These are phyloP conservation scores for Tetrahymena elliotti DNA, from an alignment of 73 alveolate species.

Conservation along the genomic window DNA sequence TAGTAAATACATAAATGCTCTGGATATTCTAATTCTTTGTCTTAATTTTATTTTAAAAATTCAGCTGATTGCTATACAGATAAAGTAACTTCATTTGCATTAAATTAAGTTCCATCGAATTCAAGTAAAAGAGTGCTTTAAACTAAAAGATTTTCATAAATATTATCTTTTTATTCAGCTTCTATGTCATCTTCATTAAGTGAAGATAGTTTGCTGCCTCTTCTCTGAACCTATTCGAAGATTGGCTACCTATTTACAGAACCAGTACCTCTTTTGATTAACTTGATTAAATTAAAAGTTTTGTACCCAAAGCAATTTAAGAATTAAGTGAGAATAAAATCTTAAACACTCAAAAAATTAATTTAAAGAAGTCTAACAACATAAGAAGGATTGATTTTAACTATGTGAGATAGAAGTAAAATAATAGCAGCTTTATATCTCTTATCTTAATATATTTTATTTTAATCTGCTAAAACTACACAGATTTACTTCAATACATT, in stretches of 20 bases:
- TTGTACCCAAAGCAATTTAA: not conserved
- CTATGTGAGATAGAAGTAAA: not conserved
- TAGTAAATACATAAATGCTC: not conserved
- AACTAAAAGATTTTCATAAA: not conserved
- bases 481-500: not conserved
- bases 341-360: not conserved
- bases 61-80: not conserved
- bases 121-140: not conserved
- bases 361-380: not conserved
- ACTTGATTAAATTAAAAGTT: not conserved
- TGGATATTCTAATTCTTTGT: not conserved
- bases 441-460: not conserved
- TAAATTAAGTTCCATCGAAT: not conserved
- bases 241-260: not conserved
- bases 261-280: not conserved
- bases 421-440: not conserved
- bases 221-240: not conserved
- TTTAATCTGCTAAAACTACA: not conserved
- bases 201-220: not conserved
- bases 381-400: not conserved
- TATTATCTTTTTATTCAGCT: not conserved
- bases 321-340: not conserved
- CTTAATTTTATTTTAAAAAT: not conserved
- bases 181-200: not conserved
- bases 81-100: not conserved